These are phyloP conservation scores for Mallotus nudiflorus DNA, from an alignment of 345 rosid species.

Conservation along the genomic window DNA sequence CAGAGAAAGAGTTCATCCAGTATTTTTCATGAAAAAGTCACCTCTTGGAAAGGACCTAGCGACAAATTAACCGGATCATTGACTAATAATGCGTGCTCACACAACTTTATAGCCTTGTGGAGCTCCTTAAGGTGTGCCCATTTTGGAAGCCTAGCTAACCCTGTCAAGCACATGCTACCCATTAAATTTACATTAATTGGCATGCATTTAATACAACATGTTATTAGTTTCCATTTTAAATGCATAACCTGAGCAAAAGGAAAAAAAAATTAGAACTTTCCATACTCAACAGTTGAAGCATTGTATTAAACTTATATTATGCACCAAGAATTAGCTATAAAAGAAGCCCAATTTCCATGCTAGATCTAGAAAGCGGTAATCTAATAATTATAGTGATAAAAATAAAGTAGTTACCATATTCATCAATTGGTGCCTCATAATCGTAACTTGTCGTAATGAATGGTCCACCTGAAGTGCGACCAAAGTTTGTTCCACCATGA, in stretches of 20 bases:
- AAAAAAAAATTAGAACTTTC: background rate
- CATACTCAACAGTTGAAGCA: background rate
- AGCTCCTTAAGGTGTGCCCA: constrained; percentile 96
- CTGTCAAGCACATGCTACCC: constrained; percentile 35
- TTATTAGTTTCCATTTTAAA: background rate
- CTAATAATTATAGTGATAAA: no score
- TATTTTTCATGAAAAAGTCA: constrained; percentile 13
- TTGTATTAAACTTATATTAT: background rate
- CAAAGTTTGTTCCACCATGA: constrained; percentile 98
- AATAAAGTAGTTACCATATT: constrained; percentile 77
- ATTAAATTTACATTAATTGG: background rate
- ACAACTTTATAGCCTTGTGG: constrained; percentile 73
- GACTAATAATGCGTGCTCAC: constrained; percentile 63
- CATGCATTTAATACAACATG: background rate
- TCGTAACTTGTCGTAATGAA: constrained; percentile 97
- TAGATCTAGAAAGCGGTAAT: background rate
- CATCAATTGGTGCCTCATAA: constrained; percentile 98
- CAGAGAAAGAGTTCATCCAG: background rate
- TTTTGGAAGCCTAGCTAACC: constrained; percentile 85
- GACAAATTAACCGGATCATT: constrained; percentile 49
- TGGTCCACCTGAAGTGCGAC: constrained; percentile 93
- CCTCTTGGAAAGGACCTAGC: constrained; percentile 79
- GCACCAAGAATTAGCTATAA: background rate
- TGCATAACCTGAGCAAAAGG: background rate
- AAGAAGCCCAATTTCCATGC: background rate